Percentiles rank a stretch among this genome's conserved stretches.
Conservation (phyloP, 345 rosid genomes). For the Salix caprea region DNA sequence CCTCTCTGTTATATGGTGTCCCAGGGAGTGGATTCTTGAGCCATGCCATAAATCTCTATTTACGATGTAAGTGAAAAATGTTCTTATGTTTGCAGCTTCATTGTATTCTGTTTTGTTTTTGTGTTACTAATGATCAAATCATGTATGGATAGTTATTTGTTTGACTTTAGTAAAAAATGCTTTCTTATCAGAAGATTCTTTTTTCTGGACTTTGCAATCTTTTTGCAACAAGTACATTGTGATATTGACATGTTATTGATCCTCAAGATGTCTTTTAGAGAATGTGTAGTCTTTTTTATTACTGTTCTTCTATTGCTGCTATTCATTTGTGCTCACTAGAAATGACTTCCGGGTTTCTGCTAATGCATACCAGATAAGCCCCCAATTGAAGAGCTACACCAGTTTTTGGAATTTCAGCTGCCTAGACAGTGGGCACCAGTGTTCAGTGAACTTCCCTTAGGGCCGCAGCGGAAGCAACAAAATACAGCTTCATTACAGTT, state of each 20-base stretch:
- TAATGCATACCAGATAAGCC: constrained; percentile 68
- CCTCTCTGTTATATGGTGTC: constrained; percentile 87
- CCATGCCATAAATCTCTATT: constrained; percentile 93
- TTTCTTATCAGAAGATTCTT: neutral
- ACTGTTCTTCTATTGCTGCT: neutral
- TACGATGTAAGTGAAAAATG: constrained; percentile 58
- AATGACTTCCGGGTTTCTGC: neutral
- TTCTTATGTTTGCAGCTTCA: constrained; percentile 17
- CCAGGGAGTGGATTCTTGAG: constrained; percentile 91
- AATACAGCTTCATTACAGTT: constrained; percentile 69
- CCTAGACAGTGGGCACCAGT: constrained; percentile 98
- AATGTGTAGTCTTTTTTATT: neutral
- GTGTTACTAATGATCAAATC: neutral
- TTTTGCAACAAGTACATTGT: no score
- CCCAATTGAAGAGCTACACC: constrained; percentile 84
- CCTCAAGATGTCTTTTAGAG: neutral
- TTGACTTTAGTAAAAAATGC: neutral
- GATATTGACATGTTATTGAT: neutral
- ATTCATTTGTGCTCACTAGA: neutral
- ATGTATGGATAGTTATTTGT: neutral
- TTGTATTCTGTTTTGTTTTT: neutral
- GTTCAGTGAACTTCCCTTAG: constrained; percentile 95
- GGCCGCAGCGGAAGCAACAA: constrained; percentile 78
- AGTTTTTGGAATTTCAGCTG: constrained; percentile 93
- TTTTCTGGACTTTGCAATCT: neutral